A percentile compares a stretch with the other conserved stretches of the same genome.
Evolutionary conservation across 345 rosid species (phyloP).

Genomic region (Psidium friedrichsthalianum): DNA sequence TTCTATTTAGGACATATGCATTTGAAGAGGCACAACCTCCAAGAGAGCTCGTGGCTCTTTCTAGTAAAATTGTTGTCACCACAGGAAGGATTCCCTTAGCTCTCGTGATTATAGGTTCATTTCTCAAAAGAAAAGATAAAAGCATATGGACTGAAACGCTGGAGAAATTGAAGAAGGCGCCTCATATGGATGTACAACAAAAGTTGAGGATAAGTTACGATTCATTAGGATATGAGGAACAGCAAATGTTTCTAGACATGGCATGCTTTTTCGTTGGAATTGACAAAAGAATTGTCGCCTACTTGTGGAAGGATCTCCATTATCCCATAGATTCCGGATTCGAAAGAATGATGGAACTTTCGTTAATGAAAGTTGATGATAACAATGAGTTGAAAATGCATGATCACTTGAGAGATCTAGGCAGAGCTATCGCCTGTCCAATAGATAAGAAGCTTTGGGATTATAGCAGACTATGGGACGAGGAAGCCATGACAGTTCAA

Average conservation of each 20-base stretch:
- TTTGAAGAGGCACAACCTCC: background rate
- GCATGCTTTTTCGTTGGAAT: background rate
- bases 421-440: background rate
- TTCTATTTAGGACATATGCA: slow-evolving; percentile 3
- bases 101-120: slow-evolving; percentile 4
- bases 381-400: background rate
- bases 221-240: background rate
- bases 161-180: background rate
- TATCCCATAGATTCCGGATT: background rate
- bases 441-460: rapidly evolving
- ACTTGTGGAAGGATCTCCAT: background rate
- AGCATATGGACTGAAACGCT: background rate
- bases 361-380: background rate
- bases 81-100: slow-evolving; percentile 10
- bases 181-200: background rate
- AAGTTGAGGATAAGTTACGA: background rate
- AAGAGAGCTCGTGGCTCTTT: background rate
- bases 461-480: background rate
- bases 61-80: background rate
- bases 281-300: background rate
- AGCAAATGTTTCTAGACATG: background rate
- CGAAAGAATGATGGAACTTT: background rate
- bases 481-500: background rate
- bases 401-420: background rate
- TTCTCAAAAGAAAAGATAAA: background rate